These are phyloP conservation scores for Bocquillonia castaneifolia DNA, from an alignment of 441 rosid genomes.

Conservation along the genomic window DNA sequence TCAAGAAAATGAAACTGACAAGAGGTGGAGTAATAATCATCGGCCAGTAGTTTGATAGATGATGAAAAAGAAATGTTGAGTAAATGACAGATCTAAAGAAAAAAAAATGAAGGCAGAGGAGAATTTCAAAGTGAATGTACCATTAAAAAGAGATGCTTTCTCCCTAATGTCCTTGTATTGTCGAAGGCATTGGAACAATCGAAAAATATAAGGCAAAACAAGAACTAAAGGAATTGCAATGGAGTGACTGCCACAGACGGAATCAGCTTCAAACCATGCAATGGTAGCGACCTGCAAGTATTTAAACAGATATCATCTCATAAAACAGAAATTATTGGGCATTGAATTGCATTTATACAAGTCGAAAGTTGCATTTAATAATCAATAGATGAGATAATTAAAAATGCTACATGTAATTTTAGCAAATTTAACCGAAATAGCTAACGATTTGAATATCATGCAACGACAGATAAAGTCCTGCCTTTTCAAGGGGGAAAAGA, in stretches of 20 bases:
- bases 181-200: slow-evolving; percentile 87
- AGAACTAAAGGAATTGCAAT: slow-evolving; percentile 81
- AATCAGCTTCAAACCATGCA: slow-evolving; percentile 99
- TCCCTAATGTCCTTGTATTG: slow-evolving; percentile 86
- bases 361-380: background rate
- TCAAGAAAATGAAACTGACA: background rate
- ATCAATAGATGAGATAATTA: background rate
- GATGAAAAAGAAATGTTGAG: background rate
- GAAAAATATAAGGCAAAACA: slow-evolving; percentile 84
- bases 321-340: slow-evolving; percentile 8
- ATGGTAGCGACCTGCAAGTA: slow-evolving; percentile 79
- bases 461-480: background rate
- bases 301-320: slow-evolving; percentile 17
- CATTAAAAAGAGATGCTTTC: slow-evolving; percentile 69
- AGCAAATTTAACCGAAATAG: background rate
- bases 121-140: slow-evolving; percentile 33
- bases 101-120: background rate
- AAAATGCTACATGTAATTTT: slow-evolving; percentile 6
- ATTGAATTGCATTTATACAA: background rate
- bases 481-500: too few species aligned
- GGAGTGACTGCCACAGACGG: slow-evolving; percentile 96
- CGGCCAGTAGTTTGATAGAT: background rate
- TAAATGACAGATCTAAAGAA: background rate
- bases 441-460: background rate
- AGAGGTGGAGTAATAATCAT: background rate